Conservation (phyloP, 2,329 filamentous ascomycete genomes). For the Diaporthe aspalathi region DNA sequence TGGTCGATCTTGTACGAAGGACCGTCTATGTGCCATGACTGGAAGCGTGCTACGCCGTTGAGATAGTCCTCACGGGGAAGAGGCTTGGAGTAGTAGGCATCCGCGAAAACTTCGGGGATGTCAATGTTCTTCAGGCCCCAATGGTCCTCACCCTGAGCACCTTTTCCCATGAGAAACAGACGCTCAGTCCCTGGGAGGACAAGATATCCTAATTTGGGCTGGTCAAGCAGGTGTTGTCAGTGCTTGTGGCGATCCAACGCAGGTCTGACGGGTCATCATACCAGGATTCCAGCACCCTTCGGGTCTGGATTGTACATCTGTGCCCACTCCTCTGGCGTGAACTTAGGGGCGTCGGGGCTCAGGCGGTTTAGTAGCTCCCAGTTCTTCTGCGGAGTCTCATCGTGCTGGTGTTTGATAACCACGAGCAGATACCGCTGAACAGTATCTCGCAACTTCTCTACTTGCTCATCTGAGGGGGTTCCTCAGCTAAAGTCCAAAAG, state of each 20-base stretch:
- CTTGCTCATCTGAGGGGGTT: background rate
- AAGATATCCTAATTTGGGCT: constrained; percentile 16
- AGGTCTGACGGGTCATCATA: background rate
- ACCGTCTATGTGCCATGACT: constrained; percentile 55
- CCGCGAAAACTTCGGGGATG: constrained; percentile 40
- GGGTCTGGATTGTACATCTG: constrained; percentile 9
- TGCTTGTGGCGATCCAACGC: background rate
- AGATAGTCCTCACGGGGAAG: constrained; percentile 46
- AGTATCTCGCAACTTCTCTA: background rate
- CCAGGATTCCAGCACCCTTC: background rate
- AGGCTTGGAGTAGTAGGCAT: constrained; percentile 47
- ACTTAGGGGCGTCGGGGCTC: background rate
- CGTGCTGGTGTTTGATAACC: constrained; percentile 7
- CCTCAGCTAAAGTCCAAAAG: background rate
- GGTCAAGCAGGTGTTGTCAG: background rate
- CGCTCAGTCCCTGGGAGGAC: constrained; percentile 50
- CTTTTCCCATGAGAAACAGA: constrained; percentile 51
- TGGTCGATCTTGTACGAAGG: constrained; percentile 50
- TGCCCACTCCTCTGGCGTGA: background rate
- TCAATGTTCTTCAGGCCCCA: constrained; percentile 49
- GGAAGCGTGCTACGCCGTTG: constrained; percentile 51
- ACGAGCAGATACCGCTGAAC: background rate
- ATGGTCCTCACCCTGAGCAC: constrained; percentile 51
- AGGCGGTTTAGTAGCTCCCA: constrained; percentile 18
- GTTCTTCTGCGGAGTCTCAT: constrained; percentile 5